phyloP scores from a whole-genome alignment of 371 early-diverging fungal genomes.

The Gilbertella persicaria region DNA sequence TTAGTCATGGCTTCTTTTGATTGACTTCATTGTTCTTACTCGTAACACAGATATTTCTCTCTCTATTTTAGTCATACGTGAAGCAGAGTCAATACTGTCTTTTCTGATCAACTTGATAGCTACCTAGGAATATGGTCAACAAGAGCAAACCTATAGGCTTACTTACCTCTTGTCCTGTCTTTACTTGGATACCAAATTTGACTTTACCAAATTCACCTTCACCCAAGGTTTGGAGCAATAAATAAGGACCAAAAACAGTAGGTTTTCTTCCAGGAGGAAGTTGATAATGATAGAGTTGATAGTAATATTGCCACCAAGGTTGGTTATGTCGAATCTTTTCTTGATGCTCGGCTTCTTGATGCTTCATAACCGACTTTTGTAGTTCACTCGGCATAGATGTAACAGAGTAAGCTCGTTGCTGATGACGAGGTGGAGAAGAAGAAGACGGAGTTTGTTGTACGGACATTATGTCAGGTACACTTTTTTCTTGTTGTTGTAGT shows the following conservation, averaged over 20 bases:
- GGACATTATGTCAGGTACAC: conserved; percentile 5
- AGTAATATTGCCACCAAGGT: conserved; percentile 52
- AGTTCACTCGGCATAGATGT: conserved; percentile 46
- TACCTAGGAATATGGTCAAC: conserved; percentile 47
- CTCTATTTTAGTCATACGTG: conserved; percentile 78
- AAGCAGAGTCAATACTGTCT: conserved; percentile 78
- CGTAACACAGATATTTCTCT: conserved; percentile 82
- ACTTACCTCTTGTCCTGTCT: conserved; percentile 91
- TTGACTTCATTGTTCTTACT: conserved; percentile 45
- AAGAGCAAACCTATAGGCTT: conserved; percentile 2
- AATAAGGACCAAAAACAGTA: conserved; percentile 92
- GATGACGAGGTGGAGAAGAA: conserved; percentile 12
- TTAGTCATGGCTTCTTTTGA: background rate
- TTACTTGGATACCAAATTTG: conserved; percentile 91
- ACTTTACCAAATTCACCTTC: conserved; percentile 99
- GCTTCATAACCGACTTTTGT: conserved; percentile 26
- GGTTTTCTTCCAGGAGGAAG: conserved; percentile 52
- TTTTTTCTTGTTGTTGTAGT: background rate
- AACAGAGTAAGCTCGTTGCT: conserved; percentile 48
- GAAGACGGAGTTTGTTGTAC: conserved; percentile 23
- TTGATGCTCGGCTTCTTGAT: conserved; percentile 36
- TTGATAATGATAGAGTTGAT: conserved; percentile 45
- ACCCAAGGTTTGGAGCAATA: conserved; percentile 93
- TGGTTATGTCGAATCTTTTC: conserved; percentile 31
- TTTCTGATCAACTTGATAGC: conserved; percentile 84